Evolutionary conservation across 345 rosid genomes (phyloP).

Genomic region (Eucalyptus regnans): DNA sequence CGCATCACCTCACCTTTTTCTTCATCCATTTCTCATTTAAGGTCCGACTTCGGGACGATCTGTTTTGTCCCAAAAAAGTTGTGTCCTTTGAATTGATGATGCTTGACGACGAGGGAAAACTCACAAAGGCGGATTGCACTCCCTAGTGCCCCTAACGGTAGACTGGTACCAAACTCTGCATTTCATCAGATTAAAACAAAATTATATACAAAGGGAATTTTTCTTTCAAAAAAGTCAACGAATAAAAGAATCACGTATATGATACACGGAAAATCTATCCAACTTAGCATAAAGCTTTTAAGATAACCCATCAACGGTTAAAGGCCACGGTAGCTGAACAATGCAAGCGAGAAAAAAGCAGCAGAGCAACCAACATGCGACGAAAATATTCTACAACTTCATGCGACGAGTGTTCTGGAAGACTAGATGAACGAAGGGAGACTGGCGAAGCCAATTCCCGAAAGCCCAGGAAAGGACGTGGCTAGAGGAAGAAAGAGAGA

Average conservation of each 20-base stretch:
- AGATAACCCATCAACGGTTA: not conserved
- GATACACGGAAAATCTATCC: not conserved
- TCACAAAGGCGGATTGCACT: constrained; percentile 82
- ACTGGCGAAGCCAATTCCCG: not conserved
- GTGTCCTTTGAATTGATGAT: not conserved
- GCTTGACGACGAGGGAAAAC: constrained; percentile 1
- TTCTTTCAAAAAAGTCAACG: not conserved
- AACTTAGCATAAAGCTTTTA: not conserved
- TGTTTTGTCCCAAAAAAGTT: not conserved
- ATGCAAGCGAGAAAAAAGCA: not conserved
- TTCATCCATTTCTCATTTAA: no score
- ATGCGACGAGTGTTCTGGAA: not conserved
- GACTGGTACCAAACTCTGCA: constrained; percentile 71
- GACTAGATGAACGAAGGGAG: not conserved
- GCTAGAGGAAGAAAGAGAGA: not conserved
- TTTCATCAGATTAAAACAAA: not conserved
- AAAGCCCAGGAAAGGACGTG: not conserved
- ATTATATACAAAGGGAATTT: not conserved
- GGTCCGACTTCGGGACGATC: no score
- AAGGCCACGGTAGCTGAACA: not conserved
- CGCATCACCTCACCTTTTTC: no score
- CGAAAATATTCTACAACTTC: not conserved
- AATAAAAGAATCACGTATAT: not conserved
- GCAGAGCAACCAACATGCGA: not conserved
- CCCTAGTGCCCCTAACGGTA: constrained; percentile 58